Conservation (phyloP, 2,329 filamentous ascomycete genomes). For the Ambrosiella beaveri region DNA sequence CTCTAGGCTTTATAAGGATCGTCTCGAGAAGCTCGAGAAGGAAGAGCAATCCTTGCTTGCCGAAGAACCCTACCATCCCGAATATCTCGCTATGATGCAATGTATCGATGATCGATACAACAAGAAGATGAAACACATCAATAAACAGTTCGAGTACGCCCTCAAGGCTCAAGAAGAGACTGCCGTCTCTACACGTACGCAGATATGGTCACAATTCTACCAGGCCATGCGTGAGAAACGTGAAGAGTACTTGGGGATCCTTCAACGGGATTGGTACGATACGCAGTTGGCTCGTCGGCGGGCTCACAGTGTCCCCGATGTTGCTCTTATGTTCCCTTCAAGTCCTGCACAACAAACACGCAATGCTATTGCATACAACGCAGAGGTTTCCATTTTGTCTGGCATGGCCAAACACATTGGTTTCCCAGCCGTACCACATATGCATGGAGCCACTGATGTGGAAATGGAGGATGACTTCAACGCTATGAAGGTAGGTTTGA, state of each 20-base stretch:
- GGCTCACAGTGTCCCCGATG: constrained; percentile 65
- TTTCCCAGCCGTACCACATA: constrained; percentile 83
- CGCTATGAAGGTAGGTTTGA: constrained; percentile 54
- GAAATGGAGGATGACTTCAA: constrained; percentile 78
- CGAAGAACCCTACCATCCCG: constrained; percentile 61
- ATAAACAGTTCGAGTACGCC: constrained; percentile 56
- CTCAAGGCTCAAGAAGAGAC: constrained; percentile 55
- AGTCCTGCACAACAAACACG: constrained; percentile 60
- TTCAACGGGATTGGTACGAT: constrained; percentile 82
- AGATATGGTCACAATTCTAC: constrained; percentile 80
- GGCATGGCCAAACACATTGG: constrained; percentile 89
- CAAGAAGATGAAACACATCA: constrained; percentile 61
- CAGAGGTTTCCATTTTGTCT: constrained; percentile 78
- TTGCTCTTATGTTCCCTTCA: constrained; percentile 63
- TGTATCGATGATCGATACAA: constrained; percentile 69
- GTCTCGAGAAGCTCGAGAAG: constrained; percentile 61
- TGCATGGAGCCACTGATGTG: constrained; percentile 50
- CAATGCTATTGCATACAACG: constrained; percentile 83
- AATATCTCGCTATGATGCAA: constrained; percentile 78
- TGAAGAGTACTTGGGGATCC: constrained; percentile 59
- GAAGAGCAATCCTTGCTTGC: constrained; percentile 45
- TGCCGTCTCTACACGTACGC: constrained; percentile 64
- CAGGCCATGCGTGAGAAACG: constrained; percentile 71
- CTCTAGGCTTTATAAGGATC: constrained; percentile 67
- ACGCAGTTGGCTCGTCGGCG: constrained; percentile 78